Base-by-base conservation (phyloP, 129 eudicot species). In the Helichrysum umbraculigerum region DNA sequence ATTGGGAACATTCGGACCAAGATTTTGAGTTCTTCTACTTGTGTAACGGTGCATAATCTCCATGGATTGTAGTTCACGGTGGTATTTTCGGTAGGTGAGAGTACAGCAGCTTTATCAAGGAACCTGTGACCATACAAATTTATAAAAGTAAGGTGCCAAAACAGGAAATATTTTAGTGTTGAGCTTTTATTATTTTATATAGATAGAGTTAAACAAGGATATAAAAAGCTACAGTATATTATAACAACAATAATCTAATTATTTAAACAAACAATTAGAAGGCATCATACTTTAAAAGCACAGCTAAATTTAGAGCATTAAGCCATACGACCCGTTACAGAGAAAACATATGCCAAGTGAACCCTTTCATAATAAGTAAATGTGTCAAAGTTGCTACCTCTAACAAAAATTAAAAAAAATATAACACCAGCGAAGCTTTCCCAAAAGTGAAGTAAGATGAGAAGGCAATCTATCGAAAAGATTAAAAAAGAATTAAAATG, bases 31-130 rank as follows among this genome's bases (percentile, higher is more conserved):
- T 93, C 98, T 57, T 93, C 97, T 2, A 90, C 97, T 42, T 90
- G 96, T 14, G 98, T 90, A 2, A 93, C 98, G 1, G 98, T 90
- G 83, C 98, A 93, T 28, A 93, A 84, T 61, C 83, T 85, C 98
- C 98, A 93, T 4, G 85, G 85, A 73, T 83, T 87, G 11, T 79
- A 81, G 73, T 80, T 83, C 7, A 85, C 92, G 11, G 60, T 77
- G 76, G 35, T 84, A 83, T 19, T 60, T 66, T 85, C 98, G n/a
- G 35, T 75, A 9, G 82, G 87, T 0, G 86, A 61, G 22, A 82
- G 67, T 59, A 88, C 33, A 57, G 98, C 92, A 30, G 98, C 97
- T 87, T 85, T 90, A 65, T 93, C 98, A 19, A 93, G 93, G 77
- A 86, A 93, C 79, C 98, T 93, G 77, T 15, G 16, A 60, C 21